Base-by-base conservation (phyloP, 2,329 filamentous ascomycete species). In the Corynespora cassiicola region DNA sequence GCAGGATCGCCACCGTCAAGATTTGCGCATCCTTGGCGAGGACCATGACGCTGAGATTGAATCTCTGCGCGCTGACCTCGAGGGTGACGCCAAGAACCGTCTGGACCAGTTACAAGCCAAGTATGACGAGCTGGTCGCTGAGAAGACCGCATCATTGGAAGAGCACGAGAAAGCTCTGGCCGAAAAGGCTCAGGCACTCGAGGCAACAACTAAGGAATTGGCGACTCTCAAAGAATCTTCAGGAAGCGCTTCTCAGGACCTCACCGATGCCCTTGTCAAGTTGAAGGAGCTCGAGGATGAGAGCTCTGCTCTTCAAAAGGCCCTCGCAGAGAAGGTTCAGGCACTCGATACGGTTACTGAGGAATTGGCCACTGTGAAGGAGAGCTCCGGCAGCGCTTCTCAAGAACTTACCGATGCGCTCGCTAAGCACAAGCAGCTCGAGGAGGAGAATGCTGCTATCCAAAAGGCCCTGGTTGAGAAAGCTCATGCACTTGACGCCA, bases 31-130 rank as follows among this genome's bases (percentile, higher is more conserved):
- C 11, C 52, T 66, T 8, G 59, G 61, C 4, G 56, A 66, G 22
- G 61, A 66, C 14, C 63, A 63, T 20, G 63, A 65, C 14, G 50
- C 48, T 8, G 58, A 68, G 27, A 66, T 68, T 19, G 61, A 65
- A 9, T 64, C 63, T 3, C 45, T 68, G 4, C 57, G 63, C 8
- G 63, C 62, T 1, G 61, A 67, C 31, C 51, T 68, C 4, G 63
- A 68, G 31, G 61, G 61, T 6, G 63, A 67, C 28, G 65, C 63
- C 4, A 66, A 65, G 37, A 59, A 59, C 14, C 60, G 54, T 5
- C 42, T 68, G 7, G 51, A 63, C 10, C 50, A 60, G 30, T 42
- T 68, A 3, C 62, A 68, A 23, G 41, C 57, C n/a, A 52, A 63
- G 17, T 61, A 60, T 30, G 62, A 66, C 30, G 34, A 46, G 2